Percentiles rank a stretch among this genome's conserved stretches.
Evolutionary conservation across 75 land plant genomes (phyloP).

Genomic region (Ceratopteris richardii): DNA sequence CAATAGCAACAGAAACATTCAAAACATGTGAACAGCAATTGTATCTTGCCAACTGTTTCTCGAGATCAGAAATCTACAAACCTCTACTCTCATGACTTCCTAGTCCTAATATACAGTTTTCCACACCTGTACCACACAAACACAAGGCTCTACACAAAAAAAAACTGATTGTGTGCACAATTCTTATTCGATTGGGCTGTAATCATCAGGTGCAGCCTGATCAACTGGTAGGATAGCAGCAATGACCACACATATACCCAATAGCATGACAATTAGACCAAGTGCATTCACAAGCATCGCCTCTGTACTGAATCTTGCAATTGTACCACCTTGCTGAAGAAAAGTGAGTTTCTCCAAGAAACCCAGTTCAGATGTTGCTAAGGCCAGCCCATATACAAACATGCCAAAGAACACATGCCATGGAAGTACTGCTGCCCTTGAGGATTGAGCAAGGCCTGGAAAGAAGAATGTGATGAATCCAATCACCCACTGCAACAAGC

Average conservation of each 20-base stretch:
- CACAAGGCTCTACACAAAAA: too few relatives aligned
- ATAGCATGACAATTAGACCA: slow-evolving; percentile 47
- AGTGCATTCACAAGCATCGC: slow-evolving; percentile 55
- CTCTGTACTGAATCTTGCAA: slow-evolving; percentile 53
- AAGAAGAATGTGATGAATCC: slow-evolving; percentile 90
- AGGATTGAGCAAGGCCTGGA: slow-evolving; percentile 57
- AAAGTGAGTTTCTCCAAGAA: slow-evolving; percentile 86
- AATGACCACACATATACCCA: slow-evolving; percentile 43
- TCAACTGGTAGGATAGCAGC: slow-evolving; percentile 17
- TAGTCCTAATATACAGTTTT: too few relatives aligned
- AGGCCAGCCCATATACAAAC: slow-evolving; percentile 61
- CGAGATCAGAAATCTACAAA: too few relatives aligned
- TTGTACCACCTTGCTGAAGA: slow-evolving; percentile 53
- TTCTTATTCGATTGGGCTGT: slow-evolving; percentile 5
- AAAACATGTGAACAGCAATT: too few relatives aligned
- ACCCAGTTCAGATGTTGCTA: slow-evolving; percentile 64
- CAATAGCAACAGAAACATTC: too few relatives aligned
- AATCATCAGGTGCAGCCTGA: not conserved
- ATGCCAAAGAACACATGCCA: slow-evolving; percentile 90
- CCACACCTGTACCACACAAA: too few relatives aligned
- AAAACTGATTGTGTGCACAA: too few relatives aligned
- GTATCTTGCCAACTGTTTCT: too few relatives aligned
- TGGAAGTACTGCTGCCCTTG: slow-evolving; percentile 57
- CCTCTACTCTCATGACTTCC: too few relatives aligned
- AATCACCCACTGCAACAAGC: slow-evolving; percentile 55